Conservation (phyloP, 2,329 filamentous ascomycete species). For the Lojkania enalia region DNA sequence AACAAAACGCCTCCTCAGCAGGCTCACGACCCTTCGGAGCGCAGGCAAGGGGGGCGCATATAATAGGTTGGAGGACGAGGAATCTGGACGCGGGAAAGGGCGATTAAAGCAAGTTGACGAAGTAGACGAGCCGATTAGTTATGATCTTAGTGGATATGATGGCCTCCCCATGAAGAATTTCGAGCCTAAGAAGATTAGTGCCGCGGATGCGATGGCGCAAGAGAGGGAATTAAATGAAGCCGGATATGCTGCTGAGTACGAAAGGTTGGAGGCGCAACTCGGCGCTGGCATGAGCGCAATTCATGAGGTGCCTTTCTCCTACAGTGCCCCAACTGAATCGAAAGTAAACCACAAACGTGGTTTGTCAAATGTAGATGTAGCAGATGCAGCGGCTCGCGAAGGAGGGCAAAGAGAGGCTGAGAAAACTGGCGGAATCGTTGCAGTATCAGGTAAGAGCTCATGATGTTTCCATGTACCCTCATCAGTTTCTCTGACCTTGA, state of each 20-base stretch:
- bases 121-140: constrained; percentile 31
- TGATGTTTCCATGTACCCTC: background rate
- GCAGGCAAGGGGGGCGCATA: constrained; percentile 26
- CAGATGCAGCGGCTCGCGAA: constrained; percentile 24
- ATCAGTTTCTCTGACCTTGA: background rate
- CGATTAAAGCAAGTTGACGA: constrained; percentile 33
- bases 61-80: constrained; percentile 39
- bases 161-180: constrained; percentile 35
- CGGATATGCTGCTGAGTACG: constrained; percentile 40
- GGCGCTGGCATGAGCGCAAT: constrained; percentile 43
- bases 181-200: constrained; percentile 16
- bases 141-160: constrained; percentile 34
- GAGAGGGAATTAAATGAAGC: constrained; percentile 32
- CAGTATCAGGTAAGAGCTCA: constrained; percentile 32
- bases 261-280: constrained; percentile 39
- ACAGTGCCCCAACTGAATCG: constrained; percentile 18
- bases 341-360: constrained; percentile 27
- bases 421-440: constrained; percentile 49
- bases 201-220: constrained; percentile 21
- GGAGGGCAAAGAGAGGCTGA: constrained; percentile 49
- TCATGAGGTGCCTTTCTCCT: constrained; percentile 39
- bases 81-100: constrained; percentile 17
- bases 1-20: constrained; percentile 36
- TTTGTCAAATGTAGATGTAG: constrained; percentile 21
- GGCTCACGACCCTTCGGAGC: constrained; percentile 34